A percentile compares a stretch with the other conserved stretches of the same genome.
Evolutionary conservation across 2,329 filamentous ascomycete genomes (phyloP).

Genomic region (Calonectria fujianensis): DNA sequence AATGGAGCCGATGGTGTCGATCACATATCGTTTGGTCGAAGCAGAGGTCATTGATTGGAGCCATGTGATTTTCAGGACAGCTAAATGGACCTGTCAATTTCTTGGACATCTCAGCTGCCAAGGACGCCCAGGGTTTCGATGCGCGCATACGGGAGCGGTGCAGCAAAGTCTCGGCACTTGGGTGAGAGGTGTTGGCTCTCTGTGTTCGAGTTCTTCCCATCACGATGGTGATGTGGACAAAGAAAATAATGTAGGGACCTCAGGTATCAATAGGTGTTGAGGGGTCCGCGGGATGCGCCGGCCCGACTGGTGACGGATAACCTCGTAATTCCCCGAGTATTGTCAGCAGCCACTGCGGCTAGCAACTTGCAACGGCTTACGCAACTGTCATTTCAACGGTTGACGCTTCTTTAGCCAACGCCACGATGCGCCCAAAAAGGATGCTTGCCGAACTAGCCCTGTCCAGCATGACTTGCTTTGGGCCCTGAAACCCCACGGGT

Average conservation of each 20-base stretch:
- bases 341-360: neutral
- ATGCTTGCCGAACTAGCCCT: neutral
- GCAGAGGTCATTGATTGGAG: neutral
- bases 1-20: constrained; percentile 8
- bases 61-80: neutral
- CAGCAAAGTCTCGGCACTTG: neutral
- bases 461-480: neutral
- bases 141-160: neutral
- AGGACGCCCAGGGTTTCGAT: neutral
- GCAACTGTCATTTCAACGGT: constrained; percentile 3
- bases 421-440: neutral
- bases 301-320: neutral
- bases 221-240: neutral
- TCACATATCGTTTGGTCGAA: constrained; percentile 1
- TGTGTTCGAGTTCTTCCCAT: neutral
- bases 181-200: too few relatives aligned
- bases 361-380: too few relatives aligned
- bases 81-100: neutral
- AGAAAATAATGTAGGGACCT: too few relatives aligned
- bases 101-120: constrained; percentile 11
- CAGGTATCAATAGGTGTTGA: neutral
- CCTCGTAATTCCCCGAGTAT: neutral
- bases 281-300: constrained; percentile 19
- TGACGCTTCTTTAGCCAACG: neutral
- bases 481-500: neutral